Conservation (phyloP, 495 filamentous ascomycete species). For the Pyrenula massariospora region DNA sequence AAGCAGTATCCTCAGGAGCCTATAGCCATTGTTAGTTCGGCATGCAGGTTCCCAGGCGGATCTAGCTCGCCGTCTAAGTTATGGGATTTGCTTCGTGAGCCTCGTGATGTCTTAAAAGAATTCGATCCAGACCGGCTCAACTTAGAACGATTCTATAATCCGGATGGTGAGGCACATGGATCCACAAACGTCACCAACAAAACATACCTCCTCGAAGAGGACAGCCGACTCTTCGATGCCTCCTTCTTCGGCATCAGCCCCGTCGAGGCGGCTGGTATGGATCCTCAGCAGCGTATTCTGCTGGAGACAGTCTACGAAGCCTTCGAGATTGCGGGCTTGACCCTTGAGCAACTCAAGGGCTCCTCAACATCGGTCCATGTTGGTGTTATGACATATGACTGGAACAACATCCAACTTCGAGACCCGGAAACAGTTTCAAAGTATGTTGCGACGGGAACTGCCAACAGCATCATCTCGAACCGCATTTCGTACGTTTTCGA, state of each 20-base stretch:
- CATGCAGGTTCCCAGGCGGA: constrained; percentile 30
- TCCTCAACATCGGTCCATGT: constrained; percentile 39
- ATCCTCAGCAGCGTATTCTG: constrained; percentile 14
- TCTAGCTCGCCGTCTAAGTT: constrained; percentile 26
- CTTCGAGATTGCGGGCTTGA: constrained; percentile 22
- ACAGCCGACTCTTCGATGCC: constrained; percentile 32
- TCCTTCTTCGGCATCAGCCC: constrained; percentile 50
- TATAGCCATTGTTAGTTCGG: constrained; percentile 39
- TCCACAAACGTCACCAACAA: not conserved
- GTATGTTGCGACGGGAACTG: constrained; percentile 19
- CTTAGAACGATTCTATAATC: not conserved
- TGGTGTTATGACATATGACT: constrained; percentile 33
- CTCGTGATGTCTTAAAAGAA: no score
- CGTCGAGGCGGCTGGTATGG: constrained; percentile 36
- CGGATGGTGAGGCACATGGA: not conserved
- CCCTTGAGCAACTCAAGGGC: constrained; percentile 30
- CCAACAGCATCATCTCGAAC: constrained; percentile 16
- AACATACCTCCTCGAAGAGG: constrained; percentile 29
- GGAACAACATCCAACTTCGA: constrained; percentile 13
- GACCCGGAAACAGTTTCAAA: constrained; percentile 12
- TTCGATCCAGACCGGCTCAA: not conserved
- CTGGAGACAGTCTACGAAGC: constrained; percentile 16
- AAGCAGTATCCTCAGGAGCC: no score
- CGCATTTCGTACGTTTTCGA: constrained; percentile 14
- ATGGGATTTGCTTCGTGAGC: constrained; percentile 12